A percentile compares a stretch with the other conserved stretches of the same genome.
Conservation (phyloP, 129 eudicot species). For the Flaveria sonorensis region DNA sequence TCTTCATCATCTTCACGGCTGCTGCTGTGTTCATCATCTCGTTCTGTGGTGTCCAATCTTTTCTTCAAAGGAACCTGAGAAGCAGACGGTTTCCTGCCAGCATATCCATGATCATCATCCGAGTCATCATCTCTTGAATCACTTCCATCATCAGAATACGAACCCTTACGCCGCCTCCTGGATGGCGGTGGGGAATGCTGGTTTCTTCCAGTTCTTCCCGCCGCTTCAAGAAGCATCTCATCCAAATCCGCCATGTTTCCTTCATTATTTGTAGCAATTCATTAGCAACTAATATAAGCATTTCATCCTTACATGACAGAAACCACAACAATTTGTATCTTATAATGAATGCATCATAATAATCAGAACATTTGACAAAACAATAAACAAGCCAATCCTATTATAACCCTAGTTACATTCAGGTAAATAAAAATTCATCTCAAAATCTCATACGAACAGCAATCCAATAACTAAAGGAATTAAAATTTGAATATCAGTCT, state of each 20-base stretch:
- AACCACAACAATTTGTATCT: constrained; percentile 12
- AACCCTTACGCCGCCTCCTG: constrained; percentile 57
- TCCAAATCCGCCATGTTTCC: constrained; percentile 61
- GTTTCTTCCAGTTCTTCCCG: constrained; percentile 49
- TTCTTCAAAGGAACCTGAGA: constrained; percentile 89
- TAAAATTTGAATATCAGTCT: background rate
- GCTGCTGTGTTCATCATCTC: constrained; percentile 70
- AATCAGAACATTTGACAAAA: background rate
- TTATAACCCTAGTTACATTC: background rate
- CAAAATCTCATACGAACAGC: background rate
- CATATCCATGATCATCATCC: constrained; percentile 67
- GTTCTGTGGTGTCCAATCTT: constrained; percentile 62
- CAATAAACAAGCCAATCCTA: background rate
- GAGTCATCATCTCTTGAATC: constrained; percentile 88
- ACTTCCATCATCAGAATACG: constrained; percentile 82
- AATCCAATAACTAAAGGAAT: background rate
- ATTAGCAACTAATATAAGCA: background rate
- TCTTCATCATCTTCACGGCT: constrained; percentile 68
- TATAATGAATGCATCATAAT: background rate
- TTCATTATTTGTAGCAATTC: background rate
- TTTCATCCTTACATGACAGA: background rate
- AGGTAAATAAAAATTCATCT: constrained; percentile 2
- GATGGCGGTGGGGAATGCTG: constrained; percentile 75
- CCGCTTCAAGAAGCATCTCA: constrained; percentile 73
- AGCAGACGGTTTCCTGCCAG: constrained; percentile 62